Evolutionary conservation across 2,329 filamentous ascomycete genomes (phyloP), one percentile per base, ranked within the genome.

Genomic region (Colletotrichum caudatum): DNA sequence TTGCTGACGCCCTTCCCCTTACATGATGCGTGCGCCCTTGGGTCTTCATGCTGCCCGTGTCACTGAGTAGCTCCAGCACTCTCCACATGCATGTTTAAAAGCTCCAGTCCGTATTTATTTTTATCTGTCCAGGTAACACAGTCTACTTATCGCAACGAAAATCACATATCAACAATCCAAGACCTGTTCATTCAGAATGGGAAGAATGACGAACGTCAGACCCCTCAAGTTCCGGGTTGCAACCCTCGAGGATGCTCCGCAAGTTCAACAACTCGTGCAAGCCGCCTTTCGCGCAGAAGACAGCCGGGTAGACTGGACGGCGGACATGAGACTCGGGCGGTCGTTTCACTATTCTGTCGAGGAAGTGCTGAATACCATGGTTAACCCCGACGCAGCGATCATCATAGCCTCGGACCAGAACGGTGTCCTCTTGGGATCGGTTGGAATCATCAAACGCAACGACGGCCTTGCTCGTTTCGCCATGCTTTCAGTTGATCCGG

Each of bases 231-330:
- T 84, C 67, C 82, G 82, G 64, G 58, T 76, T 44, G 83, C 83
- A 59, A 81, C 76, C 9, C 51, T 67, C 8, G 76, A 81, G 2
- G 82, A 85, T 66, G 83, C 80, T 0, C 61, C 73, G 0, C 77
- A 72, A 8, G 65, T 85, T 35, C 81, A 81, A 37, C 69, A 78
- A 20, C 77, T 85, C 1, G 79, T 84, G 1, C 77, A 84, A 62
- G 74, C 78, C 16, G 81, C 83, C 0, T 85, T 85, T 58, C 82
- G 81, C 44, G 77, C 82, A 56, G 76, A 79, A 3, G 83, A 84
- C 53, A 80, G 72, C 69, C 76, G 82, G 60, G 68, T 77, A 65
- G 71, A 76, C 68, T 82, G 81, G 81, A 80, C 80, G 0, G 82
- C 77, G 5, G 76, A 82, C 64, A 75, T 78, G 44, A 77, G 77